phyloP scores from a whole-genome alignment of 208 protist species.

The Wallacemonas sp. region DNA sequence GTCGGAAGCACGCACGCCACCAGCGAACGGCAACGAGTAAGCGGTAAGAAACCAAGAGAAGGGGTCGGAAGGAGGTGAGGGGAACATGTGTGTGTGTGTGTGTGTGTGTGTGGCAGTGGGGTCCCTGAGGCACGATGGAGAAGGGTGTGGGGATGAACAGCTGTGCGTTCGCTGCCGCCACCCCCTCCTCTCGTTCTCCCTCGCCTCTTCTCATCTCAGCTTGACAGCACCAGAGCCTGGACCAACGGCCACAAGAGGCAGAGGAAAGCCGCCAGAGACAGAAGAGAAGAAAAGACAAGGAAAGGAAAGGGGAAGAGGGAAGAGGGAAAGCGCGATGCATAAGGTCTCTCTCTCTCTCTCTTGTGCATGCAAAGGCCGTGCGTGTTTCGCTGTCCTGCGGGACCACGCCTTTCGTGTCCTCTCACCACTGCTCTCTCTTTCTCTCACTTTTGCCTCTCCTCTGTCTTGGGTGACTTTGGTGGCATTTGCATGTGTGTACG shows the following conservation, averaged over 20 bases:
- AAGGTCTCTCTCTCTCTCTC: neutral
- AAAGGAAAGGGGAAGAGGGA: neutral
- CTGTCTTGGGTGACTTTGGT: too few species aligned
- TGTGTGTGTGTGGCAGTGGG: too few species aligned
- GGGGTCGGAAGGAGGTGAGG: neutral
- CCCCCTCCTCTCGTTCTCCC: neutral
- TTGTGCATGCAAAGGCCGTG: slow-evolving; percentile 3
- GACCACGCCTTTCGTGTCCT: too few species aligned
- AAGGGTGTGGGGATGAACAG: too few species aligned
- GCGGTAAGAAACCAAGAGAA: neutral
- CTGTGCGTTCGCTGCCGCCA: neutral
- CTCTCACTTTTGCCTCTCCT: neutral
- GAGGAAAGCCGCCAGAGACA: neutral
- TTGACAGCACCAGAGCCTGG: too few species aligned
- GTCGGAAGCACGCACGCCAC: neutral
- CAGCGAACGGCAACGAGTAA: neutral
- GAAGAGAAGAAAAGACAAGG: slow-evolving; percentile 2
- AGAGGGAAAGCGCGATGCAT: neutral
- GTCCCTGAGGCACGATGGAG: too few species aligned
- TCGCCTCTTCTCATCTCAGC: slow-evolving; percentile 2
- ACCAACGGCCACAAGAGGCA: too few species aligned
- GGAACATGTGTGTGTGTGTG: neutral
- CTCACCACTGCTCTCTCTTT: slow-evolving; percentile 7
- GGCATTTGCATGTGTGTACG: too few species aligned
- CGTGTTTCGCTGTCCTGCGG: too few species aligned